Evolutionary conservation across 2,329 filamentous ascomycete genomes (phyloP).

Genomic region (Scedosporium apiospermum): DNA sequence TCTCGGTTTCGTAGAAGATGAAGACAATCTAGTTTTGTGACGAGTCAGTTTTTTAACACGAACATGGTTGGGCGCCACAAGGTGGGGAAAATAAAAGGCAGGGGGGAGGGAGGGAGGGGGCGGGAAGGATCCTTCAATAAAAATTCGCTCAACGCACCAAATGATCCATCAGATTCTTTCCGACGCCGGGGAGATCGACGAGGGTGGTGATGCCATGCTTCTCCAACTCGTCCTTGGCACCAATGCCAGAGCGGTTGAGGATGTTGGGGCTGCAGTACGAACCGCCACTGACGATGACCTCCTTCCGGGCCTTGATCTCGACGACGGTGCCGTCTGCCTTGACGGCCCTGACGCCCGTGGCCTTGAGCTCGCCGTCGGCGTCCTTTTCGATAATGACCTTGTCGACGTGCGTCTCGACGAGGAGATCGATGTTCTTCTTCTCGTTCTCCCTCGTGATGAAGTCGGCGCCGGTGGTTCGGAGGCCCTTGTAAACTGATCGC

Average conservation of each 20-base stretch:
- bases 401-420: conserved; percentile 39
- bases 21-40: too few relatives aligned
- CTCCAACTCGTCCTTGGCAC: conserved; percentile 26
- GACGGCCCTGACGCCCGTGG: conserved; percentile 21
- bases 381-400: conserved; percentile 36
- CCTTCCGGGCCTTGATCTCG: conserved; percentile 23
- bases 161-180: conserved; percentile 34
- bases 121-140: too few relatives aligned
- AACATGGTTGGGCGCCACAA: too few relatives aligned
- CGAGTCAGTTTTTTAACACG: too few relatives aligned
- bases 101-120: too few relatives aligned
- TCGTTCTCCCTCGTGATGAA: conserved; percentile 32
- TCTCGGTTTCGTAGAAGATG: too few relatives aligned
- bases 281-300: conserved; percentile 39
- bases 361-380: conserved; percentile 24
- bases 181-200: conserved; percentile 51
- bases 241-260: conserved; percentile 35
- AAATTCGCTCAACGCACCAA: conserved; percentile 2
- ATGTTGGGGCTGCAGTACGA: conserved; percentile 36
- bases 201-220: conserved; percentile 39
- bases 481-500: conserved; percentile 41
- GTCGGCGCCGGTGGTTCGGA: conserved; percentile 43
- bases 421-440: conserved; percentile 34
- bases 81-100: too few relatives aligned
- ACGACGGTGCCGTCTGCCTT: conserved; percentile 12